Evolutionary conservation across 768 basidiomycete genomes (phyloP), one percentile per base, ranked within the genome.

Genomic region (Imleria badia): DNA sequence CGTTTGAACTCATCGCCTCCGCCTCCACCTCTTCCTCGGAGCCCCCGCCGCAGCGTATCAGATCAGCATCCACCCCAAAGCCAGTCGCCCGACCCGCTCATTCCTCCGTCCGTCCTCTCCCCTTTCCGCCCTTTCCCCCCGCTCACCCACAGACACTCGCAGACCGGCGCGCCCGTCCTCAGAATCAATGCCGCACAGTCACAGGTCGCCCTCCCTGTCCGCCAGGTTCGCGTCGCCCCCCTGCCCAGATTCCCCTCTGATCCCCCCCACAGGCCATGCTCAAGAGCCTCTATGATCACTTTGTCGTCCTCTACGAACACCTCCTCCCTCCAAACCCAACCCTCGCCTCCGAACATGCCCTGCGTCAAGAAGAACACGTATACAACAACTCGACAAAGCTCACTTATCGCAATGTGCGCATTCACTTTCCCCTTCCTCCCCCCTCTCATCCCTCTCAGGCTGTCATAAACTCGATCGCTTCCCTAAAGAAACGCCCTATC

Each of bases 351-450:
- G 85, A 91, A 49, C 89, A 96, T 72, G 85, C 94, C 5, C 78
- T 93, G 11, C 80, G 75, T 45, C 92, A 96, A 63, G 94, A 96
- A 64, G 81, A 82, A 33, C 86, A 92, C 55, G 78, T 93, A 1
- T 94, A 93, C 71, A 76, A 75, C 23, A 84, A 82, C 56, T 82
- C 88, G 0, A 86, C 78, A 48, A 92, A 90, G 70, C 68, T 82
- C 44, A 91, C 91, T 0, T 96, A 96, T 70, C 87, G 91, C 46
- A 88, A 89, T 74, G 91, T 90, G 65, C 58, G 82, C 63, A 39
- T 34, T 26, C 33, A 7, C 41, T n/a, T 11, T 15, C 19, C 36
- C 48, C 6, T 20, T 10, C 41, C 23, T 11, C 44, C 30, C 45
- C 35, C 51, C 26, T 48, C 55, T 66, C 45, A 68, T 46, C 50